Base-by-base conservation (phyloP, 257 asterid species). In the Salvia miltiorrhiza region DNA sequence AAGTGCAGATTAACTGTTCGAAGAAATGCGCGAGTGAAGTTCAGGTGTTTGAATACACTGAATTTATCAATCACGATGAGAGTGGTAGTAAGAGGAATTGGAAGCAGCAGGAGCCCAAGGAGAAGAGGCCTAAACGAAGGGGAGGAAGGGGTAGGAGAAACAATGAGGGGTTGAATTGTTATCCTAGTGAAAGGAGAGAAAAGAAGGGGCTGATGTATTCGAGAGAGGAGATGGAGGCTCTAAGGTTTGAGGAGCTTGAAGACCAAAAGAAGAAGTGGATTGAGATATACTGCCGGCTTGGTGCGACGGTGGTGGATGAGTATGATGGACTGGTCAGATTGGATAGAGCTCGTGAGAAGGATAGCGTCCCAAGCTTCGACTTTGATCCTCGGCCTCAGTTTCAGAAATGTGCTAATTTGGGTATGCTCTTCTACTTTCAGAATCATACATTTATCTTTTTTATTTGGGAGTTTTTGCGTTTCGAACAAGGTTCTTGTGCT, bases 191-290 rank as follows among this genome's bases (percentile, higher is more conserved):
- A 45, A 72, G 43, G 65, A 74, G 67, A 12, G 86, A 77, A 69
- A 76, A 79, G 75, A 75, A 70, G 65, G 83, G 78, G 47, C 26
- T 47, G 37, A 72, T 70, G 71, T 90, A 93, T 64, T 56, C 86
- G 17, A 80, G 87, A 57, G 73, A 76, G 74, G 96, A 85, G 80
- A 61, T 93, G 89, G 88, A 75, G 80, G 82, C 71, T 21, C 50
- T 86, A 83, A 88, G 96, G 83, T 84, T 74, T 71, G 78, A 77
- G 74, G 81, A 75, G 37, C 1, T 74, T 32, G 96, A 88, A 53
- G 82, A 73, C 30, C 98, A 93, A 74, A 88, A 66, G 90, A 84
- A 74, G 81, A 85, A 67, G 81, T 93, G 98, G 98, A 40, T 74
- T 65, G 93, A 87, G 78, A 78, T 88, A 37, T 90, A 85, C 39